Percentiles rank a stretch among this genome's conserved stretches.
phyloP scores from a whole-genome alignment of 148 eudicot genomes.

The Drosera capensis region DNA sequence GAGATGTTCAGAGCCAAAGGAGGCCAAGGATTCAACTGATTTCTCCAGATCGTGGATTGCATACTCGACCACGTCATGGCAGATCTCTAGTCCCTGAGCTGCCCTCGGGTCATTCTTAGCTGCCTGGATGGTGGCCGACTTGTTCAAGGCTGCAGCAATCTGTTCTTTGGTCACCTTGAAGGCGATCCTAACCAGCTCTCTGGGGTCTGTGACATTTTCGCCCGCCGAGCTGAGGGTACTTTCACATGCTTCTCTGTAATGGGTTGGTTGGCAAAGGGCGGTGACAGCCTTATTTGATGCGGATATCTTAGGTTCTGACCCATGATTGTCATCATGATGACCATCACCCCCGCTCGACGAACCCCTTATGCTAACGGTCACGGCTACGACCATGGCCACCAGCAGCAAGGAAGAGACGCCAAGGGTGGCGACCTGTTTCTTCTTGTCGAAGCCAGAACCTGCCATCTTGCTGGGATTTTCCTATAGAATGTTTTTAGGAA shows the following conservation, averaged over 20 bases:
- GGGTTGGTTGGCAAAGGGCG: slow-evolving; percentile 33
- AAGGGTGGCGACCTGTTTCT: slow-evolving; percentile 11
- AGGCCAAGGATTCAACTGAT: slow-evolving; percentile 12
- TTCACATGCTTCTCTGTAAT: slow-evolving; percentile 28
- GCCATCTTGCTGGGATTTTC: neutral
- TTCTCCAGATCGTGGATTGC: slow-evolving; percentile 30
- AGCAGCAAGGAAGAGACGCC: slow-evolving; percentile 13
- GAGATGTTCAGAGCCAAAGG: slow-evolving; percentile 11
- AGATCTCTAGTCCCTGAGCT: slow-evolving; percentile 21
- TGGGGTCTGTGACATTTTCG: slow-evolving; percentile 27
- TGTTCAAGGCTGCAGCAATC: slow-evolving; percentile 20
- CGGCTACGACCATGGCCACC: slow-evolving; percentile 19
- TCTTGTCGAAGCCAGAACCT: slow-evolving; percentile 1
- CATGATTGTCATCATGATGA: neutral
- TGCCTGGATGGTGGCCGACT: slow-evolving; percentile 19
- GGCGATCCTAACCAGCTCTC: slow-evolving; percentile 25
- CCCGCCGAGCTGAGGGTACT: slow-evolving; percentile 12
- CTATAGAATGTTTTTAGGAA: neutral
- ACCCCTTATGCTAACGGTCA: slow-evolving; percentile 4
- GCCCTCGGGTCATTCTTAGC: slow-evolving; percentile 28
- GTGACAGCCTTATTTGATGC: slow-evolving; percentile 22
- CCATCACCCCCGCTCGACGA: neutral
- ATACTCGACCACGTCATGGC: slow-evolving; percentile 26
- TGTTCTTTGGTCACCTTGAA: slow-evolving; percentile 19
- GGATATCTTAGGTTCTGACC: neutral